phyloP scores from a whole-genome alignment of 2,329 filamentous ascomycete species.

The Pseudogymnoascus sp. region DNA sequence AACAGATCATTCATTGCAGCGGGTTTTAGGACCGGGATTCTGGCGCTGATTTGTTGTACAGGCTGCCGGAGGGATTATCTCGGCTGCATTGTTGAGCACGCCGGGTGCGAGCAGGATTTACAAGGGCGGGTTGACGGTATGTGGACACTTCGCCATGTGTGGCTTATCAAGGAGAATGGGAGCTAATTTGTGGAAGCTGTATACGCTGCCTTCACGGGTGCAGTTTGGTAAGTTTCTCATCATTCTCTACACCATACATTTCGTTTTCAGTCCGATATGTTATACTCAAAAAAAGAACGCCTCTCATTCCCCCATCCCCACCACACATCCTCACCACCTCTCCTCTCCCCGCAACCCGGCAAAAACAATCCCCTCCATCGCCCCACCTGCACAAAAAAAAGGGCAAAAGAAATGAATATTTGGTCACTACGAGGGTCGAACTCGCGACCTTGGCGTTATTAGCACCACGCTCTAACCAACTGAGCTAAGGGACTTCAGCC shows the following conservation, averaged over 20 bases:
- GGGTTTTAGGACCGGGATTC: neutral
- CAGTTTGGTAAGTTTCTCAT: constrained; percentile 22
- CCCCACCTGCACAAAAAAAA: no score
- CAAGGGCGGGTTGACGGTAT: constrained; percentile 52
- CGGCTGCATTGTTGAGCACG: constrained; percentile 48
- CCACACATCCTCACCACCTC: neutral
- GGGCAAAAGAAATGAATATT: no score
- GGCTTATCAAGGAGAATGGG: neutral
- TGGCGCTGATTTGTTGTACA: constrained; percentile 20
- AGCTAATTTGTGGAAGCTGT: constrained; percentile 19
- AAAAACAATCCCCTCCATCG: no score
- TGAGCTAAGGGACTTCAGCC: constrained; percentile 5
- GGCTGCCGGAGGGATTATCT: constrained; percentile 57
- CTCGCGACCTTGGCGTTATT: no score
- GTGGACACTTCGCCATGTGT: neutral
- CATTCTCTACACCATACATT: neutral
- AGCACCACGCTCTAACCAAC: no score
- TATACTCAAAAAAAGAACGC: neutral
- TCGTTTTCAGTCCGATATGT: neutral
- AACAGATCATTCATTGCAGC: neutral
- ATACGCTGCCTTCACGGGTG: constrained; percentile 27
- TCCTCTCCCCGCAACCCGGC: no score
- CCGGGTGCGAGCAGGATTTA: constrained; percentile 53
- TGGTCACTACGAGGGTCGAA: no score
- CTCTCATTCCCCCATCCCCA: neutral